These are phyloP conservation scores for Anthracocystis panici-leucophaei DNA, from an alignment of 1,284 basidiomycete species.

Conservation along the genomic window DNA sequence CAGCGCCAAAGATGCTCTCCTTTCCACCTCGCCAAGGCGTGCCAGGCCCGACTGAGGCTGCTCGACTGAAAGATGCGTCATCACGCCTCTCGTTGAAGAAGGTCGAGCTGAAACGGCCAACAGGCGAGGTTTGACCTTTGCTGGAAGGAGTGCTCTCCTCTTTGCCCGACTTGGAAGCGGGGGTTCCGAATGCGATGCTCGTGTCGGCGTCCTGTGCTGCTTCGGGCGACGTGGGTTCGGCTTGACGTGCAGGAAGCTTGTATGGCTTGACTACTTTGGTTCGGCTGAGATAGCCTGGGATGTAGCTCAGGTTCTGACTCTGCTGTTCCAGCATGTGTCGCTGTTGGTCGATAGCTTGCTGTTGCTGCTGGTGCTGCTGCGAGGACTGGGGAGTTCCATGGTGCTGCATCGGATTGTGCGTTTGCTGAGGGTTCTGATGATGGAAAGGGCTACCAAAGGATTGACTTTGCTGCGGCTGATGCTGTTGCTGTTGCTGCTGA, in stretches of 20 bases:
- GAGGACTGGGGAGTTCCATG: constrained; percentile 8
- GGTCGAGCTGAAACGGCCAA: constrained; percentile 55
- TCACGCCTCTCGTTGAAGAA: constrained; percentile 57
- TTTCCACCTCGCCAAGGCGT: constrained; percentile 45
- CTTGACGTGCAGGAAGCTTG: constrained; percentile 48
- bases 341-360: constrained; percentile 46
- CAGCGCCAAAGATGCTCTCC: constrained; percentile 61
- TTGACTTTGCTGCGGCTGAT: constrained; percentile 18
- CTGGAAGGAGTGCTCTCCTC: constrained; percentile 42
- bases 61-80: constrained; percentile 32
- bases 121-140: constrained; percentile 45
- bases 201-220: constrained; percentile 43
- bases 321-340: constrained; percentile 37
- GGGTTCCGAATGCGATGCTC: constrained; percentile 52
- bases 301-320: constrained; percentile 52
- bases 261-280: constrained; percentile 51
- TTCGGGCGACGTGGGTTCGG: constrained; percentile 45
- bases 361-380: constrained; percentile 40
- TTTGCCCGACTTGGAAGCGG: constrained; percentile 48
- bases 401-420: constrained; percentile 21
- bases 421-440: constrained; percentile 18
- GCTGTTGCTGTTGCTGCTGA: constrained; percentile 21
- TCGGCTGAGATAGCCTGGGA: constrained; percentile 52
- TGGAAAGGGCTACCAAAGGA: constrained; percentile 35
- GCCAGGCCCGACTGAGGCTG: constrained; percentile 33